A percentile compares a stretch with the other conserved stretches of the same genome.
phyloP scores from a whole-genome alignment of 2,329 filamentous ascomycete genomes.

The Cladophialophora psammophila region DNA sequence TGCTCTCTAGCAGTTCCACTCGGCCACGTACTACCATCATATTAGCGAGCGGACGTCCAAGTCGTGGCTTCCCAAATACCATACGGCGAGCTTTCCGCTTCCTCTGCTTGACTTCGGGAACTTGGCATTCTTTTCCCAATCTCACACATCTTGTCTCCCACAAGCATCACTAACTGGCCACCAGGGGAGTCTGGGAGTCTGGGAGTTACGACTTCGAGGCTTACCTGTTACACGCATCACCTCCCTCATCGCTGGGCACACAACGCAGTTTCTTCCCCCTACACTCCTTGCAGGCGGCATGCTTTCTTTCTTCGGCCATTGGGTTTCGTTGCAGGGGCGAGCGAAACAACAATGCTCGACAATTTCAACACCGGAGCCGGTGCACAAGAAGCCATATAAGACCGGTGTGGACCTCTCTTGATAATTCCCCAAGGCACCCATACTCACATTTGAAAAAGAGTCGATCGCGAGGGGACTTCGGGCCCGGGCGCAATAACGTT shows the following conservation, averaged over 20 bases:
- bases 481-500: background rate
- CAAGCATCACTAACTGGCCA: background rate
- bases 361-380: constrained; percentile 12
- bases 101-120: constrained; percentile 33
- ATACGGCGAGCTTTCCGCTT: constrained; percentile 28
- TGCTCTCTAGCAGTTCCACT: constrained; percentile 32
- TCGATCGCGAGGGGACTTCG: background rate
- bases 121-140: constrained; percentile 28
- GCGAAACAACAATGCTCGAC: constrained; percentile 2
- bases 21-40: constrained; percentile 24
- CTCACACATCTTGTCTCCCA: constrained; percentile 18
- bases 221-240: constrained; percentile 25
- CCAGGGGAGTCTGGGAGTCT: background rate
- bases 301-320: constrained; percentile 30
- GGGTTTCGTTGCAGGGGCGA: background rate
- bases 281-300: constrained; percentile 29
- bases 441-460: background rate
- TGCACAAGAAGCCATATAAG: constrained; percentile 6
- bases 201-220: background rate
- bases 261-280: constrained; percentile 31
- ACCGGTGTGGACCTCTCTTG: background rate
- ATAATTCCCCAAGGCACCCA: background rate
- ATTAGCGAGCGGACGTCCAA: background rate
- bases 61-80: background rate
- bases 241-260: constrained; percentile 18